Evolutionary conservation across 306 rosid genomes (phyloP).

Genomic region (Geum urbanum): DNA sequence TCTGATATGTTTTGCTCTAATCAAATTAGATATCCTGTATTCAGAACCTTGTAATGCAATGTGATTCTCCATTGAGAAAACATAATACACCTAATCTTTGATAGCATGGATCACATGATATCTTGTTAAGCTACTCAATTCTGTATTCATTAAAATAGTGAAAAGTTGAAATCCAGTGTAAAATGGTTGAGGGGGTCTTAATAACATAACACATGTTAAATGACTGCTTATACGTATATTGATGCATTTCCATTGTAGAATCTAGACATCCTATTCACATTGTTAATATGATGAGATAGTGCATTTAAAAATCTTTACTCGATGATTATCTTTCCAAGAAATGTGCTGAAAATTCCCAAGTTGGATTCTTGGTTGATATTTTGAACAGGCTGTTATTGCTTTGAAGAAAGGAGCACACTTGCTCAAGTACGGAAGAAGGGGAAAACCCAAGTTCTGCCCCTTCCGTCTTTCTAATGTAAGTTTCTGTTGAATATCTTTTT

Average conservation of each 20-base stretch:
- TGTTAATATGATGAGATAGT: no score
- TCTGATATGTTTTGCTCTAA: not conserved
- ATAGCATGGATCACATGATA: not conserved
- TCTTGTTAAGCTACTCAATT: not conserved
- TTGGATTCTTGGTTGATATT: slow-evolving; percentile 32
- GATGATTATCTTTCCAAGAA: not conserved
- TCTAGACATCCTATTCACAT: not conserved
- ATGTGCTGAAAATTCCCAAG: slow-evolving; percentile 21
- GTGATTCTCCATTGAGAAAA: not conserved
- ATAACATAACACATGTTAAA: slow-evolving; percentile 2
- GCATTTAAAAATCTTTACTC: no score
- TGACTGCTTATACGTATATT: not conserved
- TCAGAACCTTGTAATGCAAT: not conserved
- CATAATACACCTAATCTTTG: not conserved
- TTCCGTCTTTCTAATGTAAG: slow-evolving; percentile 96
- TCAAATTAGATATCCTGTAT: not conserved
- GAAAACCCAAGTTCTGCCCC: slow-evolving; percentile 95
- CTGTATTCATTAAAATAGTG: not conserved
- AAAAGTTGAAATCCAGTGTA: slow-evolving; percentile 2
- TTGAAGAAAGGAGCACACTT: slow-evolving; percentile 93
- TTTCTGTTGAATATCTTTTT: slow-evolving; percentile 24
- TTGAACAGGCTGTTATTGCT: slow-evolving; percentile 86
- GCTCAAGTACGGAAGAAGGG: slow-evolving; percentile 98
- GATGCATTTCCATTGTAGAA: not conserved
- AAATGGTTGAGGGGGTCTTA: slow-evolving; percentile 1